Evolutionary conservation across 1,284 basidiomycete genomes (phyloP).

Genomic region (Ustilago loliicola): DNA sequence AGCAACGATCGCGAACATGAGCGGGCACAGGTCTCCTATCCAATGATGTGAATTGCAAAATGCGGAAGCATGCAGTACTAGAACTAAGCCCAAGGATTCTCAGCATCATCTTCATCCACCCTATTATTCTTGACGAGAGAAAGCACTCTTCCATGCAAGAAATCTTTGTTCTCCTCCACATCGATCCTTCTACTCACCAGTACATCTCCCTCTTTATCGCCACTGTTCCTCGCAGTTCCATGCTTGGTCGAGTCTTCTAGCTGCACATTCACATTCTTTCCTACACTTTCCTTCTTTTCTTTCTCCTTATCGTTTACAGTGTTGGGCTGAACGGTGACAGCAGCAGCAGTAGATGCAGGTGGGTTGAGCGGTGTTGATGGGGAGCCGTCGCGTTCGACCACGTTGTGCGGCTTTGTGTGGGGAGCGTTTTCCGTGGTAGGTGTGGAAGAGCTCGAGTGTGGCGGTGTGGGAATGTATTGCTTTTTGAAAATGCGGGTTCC

Average conservation of each 20-base stretch:
- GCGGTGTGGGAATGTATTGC: slow-evolving; percentile 48
- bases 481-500: slow-evolving; percentile 57
- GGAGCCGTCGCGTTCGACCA: slow-evolving; percentile 20
- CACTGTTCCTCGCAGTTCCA: slow-evolving; percentile 1
- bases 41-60: slow-evolving; percentile 1
- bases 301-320: neutral
- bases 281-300: neutral
- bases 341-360: slow-evolving; percentile 25
- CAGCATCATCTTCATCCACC: slow-evolving; percentile 19
- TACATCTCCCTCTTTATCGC: slow-evolving; percentile 6
- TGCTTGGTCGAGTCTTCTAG: slow-evolving; percentile 13
- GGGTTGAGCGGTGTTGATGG: slow-evolving; percentile 34
- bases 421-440: slow-evolving; percentile 14
- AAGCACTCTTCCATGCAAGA: slow-evolving; percentile 28
- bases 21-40: neutral
- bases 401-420: neutral
- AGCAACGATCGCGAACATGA: neutral
- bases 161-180: slow-evolving; percentile 30
- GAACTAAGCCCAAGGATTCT: slow-evolving; percentile 35
- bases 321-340: slow-evolving; percentile 16
- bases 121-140: slow-evolving; percentile 8
- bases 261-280: slow-evolving; percentile 16
- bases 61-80: neutral
- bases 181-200: slow-evolving; percentile 31
- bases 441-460: slow-evolving; percentile 22